Conservation (phyloP, 1,284 basidiomycete species). For the Volvariella surrecta region DNA sequence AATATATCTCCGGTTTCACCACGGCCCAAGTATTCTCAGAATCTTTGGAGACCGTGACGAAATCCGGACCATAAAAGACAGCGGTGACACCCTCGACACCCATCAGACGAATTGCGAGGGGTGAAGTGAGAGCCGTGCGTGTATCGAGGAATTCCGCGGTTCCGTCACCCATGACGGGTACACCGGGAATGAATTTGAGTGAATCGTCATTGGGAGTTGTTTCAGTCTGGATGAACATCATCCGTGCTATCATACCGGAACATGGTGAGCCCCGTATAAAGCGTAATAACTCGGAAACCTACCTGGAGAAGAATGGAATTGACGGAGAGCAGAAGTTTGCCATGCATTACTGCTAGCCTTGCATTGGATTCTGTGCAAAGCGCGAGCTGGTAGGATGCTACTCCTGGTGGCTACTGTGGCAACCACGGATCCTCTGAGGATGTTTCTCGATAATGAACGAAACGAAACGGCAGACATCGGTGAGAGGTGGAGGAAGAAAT, state of each 20-base stretch:
- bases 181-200: conserved; percentile 95
- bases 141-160: conserved; percentile 94
- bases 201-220: conserved; percentile 96
- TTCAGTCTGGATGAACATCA: conserved; percentile 98
- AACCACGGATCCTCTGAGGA: no score
- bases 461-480: no score
- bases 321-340: no score
- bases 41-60: conserved; percentile 94
- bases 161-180: conserved; percentile 79
- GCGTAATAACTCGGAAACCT: no score
- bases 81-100: conserved; percentile 85
- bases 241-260: conserved; percentile 46
- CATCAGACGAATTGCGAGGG: conserved; percentile 89
- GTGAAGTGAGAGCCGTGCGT: conserved; percentile 75
- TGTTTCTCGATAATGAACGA: no score
- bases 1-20: conserved; percentile 97
- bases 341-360: no score
- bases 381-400: no score
- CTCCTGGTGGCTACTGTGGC: no score
- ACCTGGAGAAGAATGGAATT: no score
- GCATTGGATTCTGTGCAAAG: no score
- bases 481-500: no score
- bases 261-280: conserved; percentile 1
- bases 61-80: conserved; percentile 96
- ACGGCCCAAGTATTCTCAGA: conserved; percentile 81